Evolutionary conservation across 192 early-diverging fungal species (phyloP).

Genomic region (Coemansia sp.): DNA sequence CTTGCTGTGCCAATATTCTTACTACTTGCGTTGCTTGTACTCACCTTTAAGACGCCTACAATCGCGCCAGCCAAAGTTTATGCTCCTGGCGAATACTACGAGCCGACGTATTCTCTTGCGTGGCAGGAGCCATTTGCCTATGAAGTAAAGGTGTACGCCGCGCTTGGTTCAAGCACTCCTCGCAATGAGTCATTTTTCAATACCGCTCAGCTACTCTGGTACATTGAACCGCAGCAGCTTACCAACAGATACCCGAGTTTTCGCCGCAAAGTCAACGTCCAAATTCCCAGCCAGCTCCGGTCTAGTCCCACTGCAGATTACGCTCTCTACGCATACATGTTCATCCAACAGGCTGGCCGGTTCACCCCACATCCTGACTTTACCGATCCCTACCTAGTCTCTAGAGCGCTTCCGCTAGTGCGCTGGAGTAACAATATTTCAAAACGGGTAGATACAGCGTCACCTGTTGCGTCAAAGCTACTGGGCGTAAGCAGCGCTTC

Average conservation of each 20-base stretch:
- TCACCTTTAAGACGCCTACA: neutral
- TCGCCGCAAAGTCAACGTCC: neutral
- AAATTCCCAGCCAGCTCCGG: neutral
- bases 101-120: neutral
- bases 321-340: constrained; percentile 16
- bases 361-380: constrained; percentile 14
- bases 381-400: constrained; percentile 8
- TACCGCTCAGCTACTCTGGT: neutral
- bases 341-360: constrained; percentile 1
- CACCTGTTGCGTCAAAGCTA: no score
- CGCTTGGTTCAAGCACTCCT: neutral
- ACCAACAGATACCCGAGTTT: constrained; percentile 10
- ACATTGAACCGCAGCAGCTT: neutral
- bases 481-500: constrained; percentile 7
- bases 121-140: constrained; percentile 6
- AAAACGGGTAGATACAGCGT: neutral
- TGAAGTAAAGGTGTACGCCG: constrained; percentile 15
- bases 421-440: neutral
- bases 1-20: neutral
- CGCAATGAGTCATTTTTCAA: constrained; percentile 1
- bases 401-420: neutral
- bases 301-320: neutral
- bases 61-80: neutral
- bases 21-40: neutral
- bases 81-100: neutral